These are phyloP conservation scores for Trichoderma afroharzianum DNA, from an alignment of 2,329 filamentous ascomycete species.

Conservation along the genomic window DNA sequence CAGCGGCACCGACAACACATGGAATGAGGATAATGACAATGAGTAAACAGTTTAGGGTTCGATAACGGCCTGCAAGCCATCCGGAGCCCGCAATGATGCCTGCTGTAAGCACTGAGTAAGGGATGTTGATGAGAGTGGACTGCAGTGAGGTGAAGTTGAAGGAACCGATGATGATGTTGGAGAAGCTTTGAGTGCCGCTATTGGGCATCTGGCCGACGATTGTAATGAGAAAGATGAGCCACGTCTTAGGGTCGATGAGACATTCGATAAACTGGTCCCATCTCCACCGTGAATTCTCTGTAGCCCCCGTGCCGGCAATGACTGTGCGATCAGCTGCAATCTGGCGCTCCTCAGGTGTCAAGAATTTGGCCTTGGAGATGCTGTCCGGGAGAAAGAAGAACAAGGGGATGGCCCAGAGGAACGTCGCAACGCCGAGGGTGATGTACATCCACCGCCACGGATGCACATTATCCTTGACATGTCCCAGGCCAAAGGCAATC, in stretches of 20 bases:
- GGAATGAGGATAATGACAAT: slow-evolving; percentile 48
- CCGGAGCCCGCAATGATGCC: slow-evolving; percentile 46
- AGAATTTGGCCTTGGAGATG: slow-evolving; percentile 54
- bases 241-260: slow-evolving; percentile 56
- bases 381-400: slow-evolving; percentile 49
- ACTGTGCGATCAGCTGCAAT: slow-evolving; percentile 46
- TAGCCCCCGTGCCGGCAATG: slow-evolving; percentile 49
- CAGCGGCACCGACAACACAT: slow-evolving; percentile 48
- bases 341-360: slow-evolving; percentile 50
- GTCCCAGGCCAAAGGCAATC: slow-evolving; percentile 54
- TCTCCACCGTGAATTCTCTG: slow-evolving; percentile 46
- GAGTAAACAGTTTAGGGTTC: slow-evolving; percentile 49
- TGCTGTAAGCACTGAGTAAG: slow-evolving; percentile 52
- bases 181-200: slow-evolving; percentile 57
- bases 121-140: slow-evolving; percentile 56
- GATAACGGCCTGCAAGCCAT: slow-evolving; percentile 49
- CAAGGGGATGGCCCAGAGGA: slow-evolving; percentile 48
- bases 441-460: slow-evolving; percentile 59
- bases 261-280: slow-evolving; percentile 53
- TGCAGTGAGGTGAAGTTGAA: slow-evolving; percentile 55
- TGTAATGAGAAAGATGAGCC: slow-evolving; percentile 53
- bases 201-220: slow-evolving; percentile 58
- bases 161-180: slow-evolving; percentile 53
- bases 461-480: slow-evolving; percentile 43
- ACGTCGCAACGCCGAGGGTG: slow-evolving; percentile 48